Conservation (phyloP, 2,329 filamentous ascomycete genomes). For the Camillea tinctor region DNA sequence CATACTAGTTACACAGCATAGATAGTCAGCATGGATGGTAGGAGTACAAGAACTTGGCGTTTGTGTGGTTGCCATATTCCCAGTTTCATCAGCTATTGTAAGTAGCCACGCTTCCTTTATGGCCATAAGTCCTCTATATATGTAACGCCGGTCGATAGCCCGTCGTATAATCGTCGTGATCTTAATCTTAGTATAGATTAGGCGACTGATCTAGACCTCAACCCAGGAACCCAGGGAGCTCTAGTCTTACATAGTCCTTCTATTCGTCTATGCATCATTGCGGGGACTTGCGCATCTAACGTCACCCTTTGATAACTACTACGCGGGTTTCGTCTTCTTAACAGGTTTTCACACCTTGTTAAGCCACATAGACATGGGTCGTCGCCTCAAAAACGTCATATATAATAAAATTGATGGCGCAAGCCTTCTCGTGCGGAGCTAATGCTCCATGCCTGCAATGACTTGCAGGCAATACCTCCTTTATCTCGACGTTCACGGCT, state of each 20-base stretch:
- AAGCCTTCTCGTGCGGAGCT: slow-evolving; percentile 1
- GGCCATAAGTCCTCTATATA: slow-evolving; percentile 1
- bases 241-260: background rate
- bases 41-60: slow-evolving; percentile 9
- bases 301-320: slow-evolving; percentile 14
- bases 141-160: slow-evolving; percentile 3
- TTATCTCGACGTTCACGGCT: background rate
- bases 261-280: slow-evolving; percentile 9
- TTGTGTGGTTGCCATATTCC: slow-evolving; percentile 1
- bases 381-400: slow-evolving; percentile 29
- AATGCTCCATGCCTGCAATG: background rate
- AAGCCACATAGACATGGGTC: slow-evolving; percentile 27
- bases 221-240: background rate
- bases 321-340: slow-evolving; percentile 8
- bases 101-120: slow-evolving; percentile 1
- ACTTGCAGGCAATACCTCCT: background rate
- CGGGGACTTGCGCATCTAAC: slow-evolving; percentile 15
- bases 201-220: background rate
- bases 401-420: slow-evolving; percentile 18
- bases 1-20: slow-evolving; percentile 2
- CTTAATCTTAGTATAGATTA: background rate
- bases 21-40: background rate
- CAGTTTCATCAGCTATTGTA: slow-evolving; percentile 6
- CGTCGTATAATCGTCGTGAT: slow-evolving; percentile 1
- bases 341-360: slow-evolving; percentile 26